phyloP scores from a whole-genome alignment of 306 rosid species.

The Phaseolus lunatus region DNA sequence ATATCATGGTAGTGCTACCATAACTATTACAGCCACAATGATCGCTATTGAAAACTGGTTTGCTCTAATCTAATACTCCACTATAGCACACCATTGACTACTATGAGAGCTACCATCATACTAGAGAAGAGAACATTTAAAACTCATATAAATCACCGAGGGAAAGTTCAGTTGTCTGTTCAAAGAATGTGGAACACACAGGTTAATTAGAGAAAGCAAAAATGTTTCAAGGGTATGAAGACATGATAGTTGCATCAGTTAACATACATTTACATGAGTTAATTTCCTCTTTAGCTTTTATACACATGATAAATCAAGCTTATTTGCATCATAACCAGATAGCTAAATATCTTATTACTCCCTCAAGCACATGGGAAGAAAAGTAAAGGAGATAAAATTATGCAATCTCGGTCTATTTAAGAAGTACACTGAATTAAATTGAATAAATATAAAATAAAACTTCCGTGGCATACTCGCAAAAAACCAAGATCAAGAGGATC shows the following conservation, averaged over 20 bases:
- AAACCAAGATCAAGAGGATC: conserved; percentile 30
- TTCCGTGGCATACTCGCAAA: background rate
- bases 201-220: conserved; percentile 20
- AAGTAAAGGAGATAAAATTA: background rate
- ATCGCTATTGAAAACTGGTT: background rate
- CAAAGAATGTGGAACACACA: conserved; percentile 18
- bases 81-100: background rate
- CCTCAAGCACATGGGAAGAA: background rate
- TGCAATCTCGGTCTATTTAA: background rate
- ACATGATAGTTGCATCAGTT: conserved; percentile 26
- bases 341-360: conserved; percentile 23
- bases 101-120: background rate
- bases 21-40: background rate
- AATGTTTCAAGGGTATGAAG: conserved; percentile 9
- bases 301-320: background rate
- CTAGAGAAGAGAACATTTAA: conserved; percentile 1
- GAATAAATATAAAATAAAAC: background rate
- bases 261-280: background rate
- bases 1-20: background rate
- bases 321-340: conserved; percentile 3
- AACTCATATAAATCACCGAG: background rate
- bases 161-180: background rate
- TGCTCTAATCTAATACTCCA: background rate
- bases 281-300: background rate
- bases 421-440: conserved; percentile 6